Percentiles rank a stretch among this genome's conserved stretches.
These are phyloP conservation scores for Apodospora peruviana DNA, from an alignment of 495 filamentous ascomycete species.

Conservation along the genomic window DNA sequence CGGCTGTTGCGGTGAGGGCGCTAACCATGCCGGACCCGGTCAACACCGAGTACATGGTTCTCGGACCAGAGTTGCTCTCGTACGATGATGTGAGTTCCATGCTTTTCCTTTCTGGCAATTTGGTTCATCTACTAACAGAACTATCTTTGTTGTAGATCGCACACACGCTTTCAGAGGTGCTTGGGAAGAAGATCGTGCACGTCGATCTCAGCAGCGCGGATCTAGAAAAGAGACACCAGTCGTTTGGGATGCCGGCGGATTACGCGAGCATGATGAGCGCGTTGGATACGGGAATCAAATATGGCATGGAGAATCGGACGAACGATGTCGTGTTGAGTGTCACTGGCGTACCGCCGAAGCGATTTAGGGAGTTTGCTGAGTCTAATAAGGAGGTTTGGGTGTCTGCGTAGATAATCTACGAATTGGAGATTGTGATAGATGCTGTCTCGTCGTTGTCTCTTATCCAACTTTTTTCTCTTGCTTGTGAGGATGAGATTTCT, in stretches of 20 bases:
- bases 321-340: constrained; percentile 33
- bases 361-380: constrained; percentile 30
- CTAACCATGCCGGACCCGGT: constrained; percentile 34
- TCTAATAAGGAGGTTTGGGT: constrained; percentile 27
- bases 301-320: constrained; percentile 33
- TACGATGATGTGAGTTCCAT: constrained; percentile 38
- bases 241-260: constrained; percentile 27
- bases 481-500: too few species aligned
- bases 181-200: constrained; percentile 38
- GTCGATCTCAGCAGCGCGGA: constrained; percentile 32
- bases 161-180: constrained; percentile 28
- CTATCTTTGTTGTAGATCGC: constrained; percentile 31
- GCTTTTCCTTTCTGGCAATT: neutral
- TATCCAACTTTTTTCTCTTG: too few species aligned
- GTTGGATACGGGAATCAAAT: constrained; percentile 30
- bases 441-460: too few species aligned
- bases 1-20: constrained; percentile 36
- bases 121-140: neutral
- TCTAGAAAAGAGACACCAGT: constrained; percentile 15
- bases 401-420: too few species aligned
- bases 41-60: constrained; percentile 39
- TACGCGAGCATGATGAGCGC: constrained; percentile 28
- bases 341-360: constrained; percentile 28
- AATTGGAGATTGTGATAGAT: too few species aligned
- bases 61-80: constrained; percentile 41